Evolutionary conservation across 768 basidiomycete genomes (phyloP).

Genomic region (Phylloporus rhodoxanthus): DNA sequence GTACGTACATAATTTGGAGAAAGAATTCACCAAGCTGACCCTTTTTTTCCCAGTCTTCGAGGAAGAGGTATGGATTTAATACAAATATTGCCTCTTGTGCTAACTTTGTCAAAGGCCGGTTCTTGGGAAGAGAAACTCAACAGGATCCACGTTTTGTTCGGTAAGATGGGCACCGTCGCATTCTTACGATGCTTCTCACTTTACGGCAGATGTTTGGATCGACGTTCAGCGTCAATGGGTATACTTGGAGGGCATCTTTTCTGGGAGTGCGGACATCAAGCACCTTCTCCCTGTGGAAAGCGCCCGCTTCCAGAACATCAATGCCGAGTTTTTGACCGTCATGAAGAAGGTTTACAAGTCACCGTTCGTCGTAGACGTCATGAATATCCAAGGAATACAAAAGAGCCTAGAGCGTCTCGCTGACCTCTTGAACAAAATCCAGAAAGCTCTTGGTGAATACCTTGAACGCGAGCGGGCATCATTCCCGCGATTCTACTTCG

Average conservation of each 20-base stretch:
- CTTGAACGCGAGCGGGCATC: constrained; percentile 94
- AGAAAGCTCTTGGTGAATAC: constrained; percentile 98
- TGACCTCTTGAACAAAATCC: constrained; percentile 94
- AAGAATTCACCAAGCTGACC: constrained; percentile 2
- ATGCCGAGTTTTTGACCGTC: constrained; percentile 92
- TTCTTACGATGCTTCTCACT: neutral
- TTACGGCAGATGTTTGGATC: constrained; percentile 85
- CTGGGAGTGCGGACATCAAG: constrained; percentile 99
- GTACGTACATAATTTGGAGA: constrained; percentile 33
- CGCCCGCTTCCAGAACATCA: constrained; percentile 98
- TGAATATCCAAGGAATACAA: constrained; percentile 94
- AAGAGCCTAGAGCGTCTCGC: constrained; percentile 96
- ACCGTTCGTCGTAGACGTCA: constrained; percentile 92
- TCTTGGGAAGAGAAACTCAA: constrained; percentile 98
- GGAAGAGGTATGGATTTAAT: constrained; percentile 57
- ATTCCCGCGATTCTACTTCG: constrained; percentile 99
- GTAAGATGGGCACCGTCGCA: constrained; percentile 36
- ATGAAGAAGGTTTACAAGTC: constrained; percentile 99
- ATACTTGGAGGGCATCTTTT: constrained; percentile 98
- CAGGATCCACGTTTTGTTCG: constrained; percentile 93
- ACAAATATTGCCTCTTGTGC: neutral
- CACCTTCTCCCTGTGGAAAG: constrained; percentile 96
- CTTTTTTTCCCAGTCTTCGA: constrained; percentile 63
- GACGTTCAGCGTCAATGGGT: constrained; percentile 99
- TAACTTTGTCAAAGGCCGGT: constrained; percentile 47